A percentile compares a stretch with the other conserved stretches of the same genome.
Conservation (phyloP, 345 rosid species). For the Trapa bicornis region DNA sequence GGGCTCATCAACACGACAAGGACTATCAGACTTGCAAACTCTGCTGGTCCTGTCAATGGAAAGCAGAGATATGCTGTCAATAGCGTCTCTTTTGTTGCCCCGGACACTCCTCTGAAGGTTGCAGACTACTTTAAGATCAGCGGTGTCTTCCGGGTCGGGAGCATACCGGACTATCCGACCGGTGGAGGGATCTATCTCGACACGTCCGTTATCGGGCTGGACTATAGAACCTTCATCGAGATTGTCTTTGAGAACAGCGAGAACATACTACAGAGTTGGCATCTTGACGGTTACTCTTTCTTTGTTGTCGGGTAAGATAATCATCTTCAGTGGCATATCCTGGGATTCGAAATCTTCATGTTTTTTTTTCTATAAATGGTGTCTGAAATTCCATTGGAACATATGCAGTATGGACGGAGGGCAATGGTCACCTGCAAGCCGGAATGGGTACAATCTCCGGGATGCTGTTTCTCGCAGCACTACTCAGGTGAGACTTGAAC, state of each 20-base stretch:
- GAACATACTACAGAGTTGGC: slow-evolving; percentile 36
- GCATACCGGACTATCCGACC: slow-evolving; percentile 24
- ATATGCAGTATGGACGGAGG: slow-evolving; percentile 19
- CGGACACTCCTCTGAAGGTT: slow-evolving; percentile 39
- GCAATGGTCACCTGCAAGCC: slow-evolving; percentile 13
- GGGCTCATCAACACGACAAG: slow-evolving; percentile 37
- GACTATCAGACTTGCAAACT: slow-evolving; percentile 26
- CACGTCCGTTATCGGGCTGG: slow-evolving; percentile 28
- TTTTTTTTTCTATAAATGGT: not conserved
- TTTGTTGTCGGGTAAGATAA: slow-evolving; percentile 39
- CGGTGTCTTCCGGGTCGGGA: slow-evolving; percentile 32
- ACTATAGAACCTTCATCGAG: slow-evolving; percentile 28
- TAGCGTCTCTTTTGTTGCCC: slow-evolving; percentile 28
- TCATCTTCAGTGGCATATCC: not conserved
- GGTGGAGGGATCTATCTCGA: slow-evolving; percentile 35
- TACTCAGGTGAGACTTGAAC: slow-evolving; percentile 11
- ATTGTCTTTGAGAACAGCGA: slow-evolving; percentile 33
- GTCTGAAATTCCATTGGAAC: not conserved
- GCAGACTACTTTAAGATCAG: slow-evolving; percentile 33
- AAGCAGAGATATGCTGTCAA: slow-evolving; percentile 43
- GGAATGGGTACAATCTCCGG: slow-evolving; percentile 17
- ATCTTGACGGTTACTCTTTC: slow-evolving; percentile 38
- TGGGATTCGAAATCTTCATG: not conserved
- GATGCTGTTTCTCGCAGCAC: slow-evolving; percentile 16
- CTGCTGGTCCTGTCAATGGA: slow-evolving; percentile 28